Evolutionary conservation across 164 flowering plant species (phyloP).

Genomic region (Litsea cubeba): DNA sequence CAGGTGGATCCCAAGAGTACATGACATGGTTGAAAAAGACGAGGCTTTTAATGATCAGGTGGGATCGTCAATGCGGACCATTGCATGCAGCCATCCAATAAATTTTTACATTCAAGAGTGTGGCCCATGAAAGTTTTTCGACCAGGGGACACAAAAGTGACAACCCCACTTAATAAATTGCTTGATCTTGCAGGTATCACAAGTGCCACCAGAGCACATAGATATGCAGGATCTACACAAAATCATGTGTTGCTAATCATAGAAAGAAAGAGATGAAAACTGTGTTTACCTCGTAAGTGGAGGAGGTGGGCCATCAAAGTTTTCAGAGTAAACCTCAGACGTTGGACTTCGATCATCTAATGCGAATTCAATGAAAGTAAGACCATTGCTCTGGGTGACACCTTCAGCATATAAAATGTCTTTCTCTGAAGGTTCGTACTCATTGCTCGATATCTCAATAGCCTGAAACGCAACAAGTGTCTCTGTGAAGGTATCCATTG

Average conservation of each 20-base stretch:
- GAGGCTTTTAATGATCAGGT: background rate
- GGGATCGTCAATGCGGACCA: background rate
- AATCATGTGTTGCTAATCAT: background rate
- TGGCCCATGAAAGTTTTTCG: background rate
- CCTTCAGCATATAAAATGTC: conserved; percentile 46
- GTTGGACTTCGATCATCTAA: conserved; percentile 32
- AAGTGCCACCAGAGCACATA: background rate
- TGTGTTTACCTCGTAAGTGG: conserved; percentile 24
- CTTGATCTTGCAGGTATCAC: background rate
- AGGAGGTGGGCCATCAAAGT: conserved; percentile 27
- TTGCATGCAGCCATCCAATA: background rate
- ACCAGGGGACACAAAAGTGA: background rate
- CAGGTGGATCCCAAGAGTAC: background rate
- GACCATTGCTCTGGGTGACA: conserved; percentile 35
- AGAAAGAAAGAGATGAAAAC: background rate
- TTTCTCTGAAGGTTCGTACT: conserved; percentile 39
- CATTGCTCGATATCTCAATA: conserved; percentile 40
- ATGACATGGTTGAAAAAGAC: background rate
- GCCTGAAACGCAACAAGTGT: conserved; percentile 19
- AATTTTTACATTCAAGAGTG: background rate
- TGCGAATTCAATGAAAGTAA: conserved; percentile 32
- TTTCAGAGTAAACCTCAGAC: conserved; percentile 31
- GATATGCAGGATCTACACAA: background rate
- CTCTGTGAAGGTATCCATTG: background rate
- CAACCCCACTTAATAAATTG: background rate